Base-by-base conservation (phyloP, 148 eudicot species). In the Polygonum aviculare region DNA sequence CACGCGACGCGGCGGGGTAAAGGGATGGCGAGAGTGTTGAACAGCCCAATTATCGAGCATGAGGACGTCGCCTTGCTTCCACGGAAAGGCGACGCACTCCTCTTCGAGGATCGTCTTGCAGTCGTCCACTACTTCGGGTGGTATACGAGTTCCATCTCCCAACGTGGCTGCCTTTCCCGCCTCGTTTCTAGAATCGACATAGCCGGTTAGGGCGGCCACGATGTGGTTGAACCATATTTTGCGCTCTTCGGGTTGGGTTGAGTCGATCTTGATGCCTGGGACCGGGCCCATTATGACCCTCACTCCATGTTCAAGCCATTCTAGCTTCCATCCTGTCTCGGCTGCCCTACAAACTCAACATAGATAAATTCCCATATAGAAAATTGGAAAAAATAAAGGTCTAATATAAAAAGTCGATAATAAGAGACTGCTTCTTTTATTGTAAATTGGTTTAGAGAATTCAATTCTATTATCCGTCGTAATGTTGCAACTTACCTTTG, bases 31-130 rank as follows among this genome's bases (percentile, higher is more conserved):
- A 1, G 75, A 44, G 51, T 72, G 75, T 10, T 41, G 75, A 38
- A 72, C 75, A 7, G 75, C 75, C 50, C 7, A 12, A n/a, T 72
- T 72, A 21, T 72, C 36, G 50, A 72, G 50, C 52, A 72, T 10
- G 50, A 72, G 54, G 14, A 72, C 36, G 38, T 72, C 75, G 9
- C 75, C 75, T 7, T 72, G 33, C 36, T 36, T 72, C 75, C 75
- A 72, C 2, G 75, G 52, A 21, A 72, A n/a, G 7, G 38, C 52
- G 8, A 44, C 54, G 3, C 75, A 72, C 12, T 71, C 74, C 33
- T 45, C 75, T 51, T 72, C 75, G 16, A 72, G 75, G 36, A 72
- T 72, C n/a, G 35, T 11, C 54, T 41, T 41, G 51, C 54, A 45
- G 18, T 72, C 75, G 0, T 72, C 52, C 75, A 72, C 75, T 12